These are phyloP conservation scores for Penicillium italicum DNA, from an alignment of 2,329 filamentous ascomycete species.

Conservation along the genomic window DNA sequence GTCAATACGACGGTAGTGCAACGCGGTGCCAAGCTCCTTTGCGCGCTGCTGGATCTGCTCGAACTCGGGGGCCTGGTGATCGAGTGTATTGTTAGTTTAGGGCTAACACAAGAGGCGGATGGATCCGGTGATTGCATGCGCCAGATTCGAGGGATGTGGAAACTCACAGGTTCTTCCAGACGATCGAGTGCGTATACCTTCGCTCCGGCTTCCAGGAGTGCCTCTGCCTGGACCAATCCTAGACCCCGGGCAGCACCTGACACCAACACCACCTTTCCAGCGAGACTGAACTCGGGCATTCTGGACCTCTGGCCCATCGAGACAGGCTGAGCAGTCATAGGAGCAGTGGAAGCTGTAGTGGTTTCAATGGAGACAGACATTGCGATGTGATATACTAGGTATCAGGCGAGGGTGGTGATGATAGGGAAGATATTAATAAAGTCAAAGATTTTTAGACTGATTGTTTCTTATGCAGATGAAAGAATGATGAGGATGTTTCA, in stretches of 20 bases:
- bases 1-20: slow-evolving; percentile 76
- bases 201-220: slow-evolving; percentile 70
- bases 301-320: slow-evolving; percentile 34
- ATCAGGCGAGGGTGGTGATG: slow-evolving; percentile 11
- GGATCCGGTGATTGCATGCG: neutral
- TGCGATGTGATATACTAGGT: slow-evolving; percentile 2
- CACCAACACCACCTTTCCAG: slow-evolving; percentile 66
- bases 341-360: slow-evolving; percentile 24
- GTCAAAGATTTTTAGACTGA: neutral
- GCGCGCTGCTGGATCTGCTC: slow-evolving; percentile 62
- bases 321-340: slow-evolving; percentile 28
- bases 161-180: slow-evolving; percentile 38
- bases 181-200: slow-evolving; percentile 49
- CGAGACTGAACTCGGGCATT: slow-evolving; percentile 72
- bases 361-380: slow-evolving; percentile 38
- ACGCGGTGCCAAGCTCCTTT: slow-evolving; percentile 60
- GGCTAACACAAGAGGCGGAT: neutral
- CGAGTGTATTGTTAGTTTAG: neutral
- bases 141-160: neutral
- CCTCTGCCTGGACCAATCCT: slow-evolving; percentile 70
- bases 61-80: slow-evolving; percentile 54
- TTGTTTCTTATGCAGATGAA: neutral
- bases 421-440: neutral
- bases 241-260: slow-evolving; percentile 70
- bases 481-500: neutral